Conservation (phyloP, 2,329 filamentous ascomycete species). For the Phialocephala subalpina region DNA sequence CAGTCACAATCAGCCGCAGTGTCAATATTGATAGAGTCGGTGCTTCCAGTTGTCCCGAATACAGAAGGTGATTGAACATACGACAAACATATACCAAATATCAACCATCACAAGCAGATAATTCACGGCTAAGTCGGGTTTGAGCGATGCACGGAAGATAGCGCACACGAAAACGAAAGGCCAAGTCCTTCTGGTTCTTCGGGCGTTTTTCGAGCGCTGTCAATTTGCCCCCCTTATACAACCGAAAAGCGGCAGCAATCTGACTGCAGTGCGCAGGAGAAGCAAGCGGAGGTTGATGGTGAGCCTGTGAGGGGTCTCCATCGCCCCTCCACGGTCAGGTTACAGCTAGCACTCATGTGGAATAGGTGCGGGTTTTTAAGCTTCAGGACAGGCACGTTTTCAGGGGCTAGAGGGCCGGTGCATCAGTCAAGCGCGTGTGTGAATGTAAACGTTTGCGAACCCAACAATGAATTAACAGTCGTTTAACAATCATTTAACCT, state of each 20-base stretch:
- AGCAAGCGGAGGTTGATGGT: background rate
- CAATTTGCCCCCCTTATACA: background rate
- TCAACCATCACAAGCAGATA: background rate
- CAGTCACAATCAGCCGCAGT: no score
- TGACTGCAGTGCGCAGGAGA: background rate
- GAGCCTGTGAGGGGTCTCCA: slow-evolving; percentile 3
- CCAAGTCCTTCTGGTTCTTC: background rate
- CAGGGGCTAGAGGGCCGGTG: background rate
- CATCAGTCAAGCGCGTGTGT: background rate
- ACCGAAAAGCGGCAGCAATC: background rate
- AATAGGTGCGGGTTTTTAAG: background rate
- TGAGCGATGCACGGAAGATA: background rate
- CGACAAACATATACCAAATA: no score
- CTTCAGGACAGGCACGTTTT: background rate
- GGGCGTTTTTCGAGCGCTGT: background rate
- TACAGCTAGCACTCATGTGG: background rate
- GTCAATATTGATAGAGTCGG: no score
- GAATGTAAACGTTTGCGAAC: background rate
- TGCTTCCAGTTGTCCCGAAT: no score
- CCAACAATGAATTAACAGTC: background rate
- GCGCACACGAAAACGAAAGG: no score
- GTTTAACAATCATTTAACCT: background rate
- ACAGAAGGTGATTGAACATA: no score
- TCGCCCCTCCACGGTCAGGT: background rate
- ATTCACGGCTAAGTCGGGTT: background rate